phyloP scores from a whole-genome alignment of 306 rosid genomes.

The Sicyos baderoa region DNA sequence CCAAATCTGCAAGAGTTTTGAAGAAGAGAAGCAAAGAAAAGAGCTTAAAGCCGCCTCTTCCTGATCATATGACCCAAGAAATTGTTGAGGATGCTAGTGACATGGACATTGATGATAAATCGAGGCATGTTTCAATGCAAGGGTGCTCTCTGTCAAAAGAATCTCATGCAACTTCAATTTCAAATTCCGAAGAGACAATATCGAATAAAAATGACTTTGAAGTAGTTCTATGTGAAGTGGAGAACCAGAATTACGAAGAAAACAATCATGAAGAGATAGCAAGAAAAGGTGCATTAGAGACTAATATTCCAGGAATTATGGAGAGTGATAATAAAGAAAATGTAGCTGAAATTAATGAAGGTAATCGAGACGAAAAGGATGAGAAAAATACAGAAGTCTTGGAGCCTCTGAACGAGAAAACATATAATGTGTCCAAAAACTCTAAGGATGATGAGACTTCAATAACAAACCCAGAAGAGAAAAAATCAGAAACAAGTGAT shows the following conservation, averaged over 20 bases:
- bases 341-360: constrained; percentile 15
- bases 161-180: constrained; percentile 23
- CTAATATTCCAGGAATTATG: constrained; percentile 18
- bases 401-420: constrained; percentile 19
- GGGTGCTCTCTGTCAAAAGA: constrained; percentile 28
- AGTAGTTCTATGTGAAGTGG: constrained; percentile 15
- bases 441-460: constrained; percentile 24
- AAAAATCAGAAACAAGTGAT: constrained; percentile 12
- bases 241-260: constrained; percentile 21
- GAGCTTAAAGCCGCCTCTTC: constrained; percentile 26
- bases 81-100: constrained; percentile 39
- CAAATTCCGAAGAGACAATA: constrained; percentile 24
- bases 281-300: constrained; percentile 22
- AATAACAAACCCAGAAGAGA: constrained; percentile 24
- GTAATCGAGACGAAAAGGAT: constrained; percentile 19
- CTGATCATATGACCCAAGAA: constrained; percentile 19
- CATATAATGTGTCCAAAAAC: constrained; percentile 26
- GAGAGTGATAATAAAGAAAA: constrained; percentile 26
- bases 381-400: background rate
- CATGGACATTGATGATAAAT: constrained; percentile 51
- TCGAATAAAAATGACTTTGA: background rate
- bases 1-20: constrained; percentile 25
- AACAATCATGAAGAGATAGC: constrained; percentile 26
- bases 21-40: constrained; percentile 39
- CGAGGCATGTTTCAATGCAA: constrained; percentile 43